These are phyloP conservation scores for Colletotrichum euphorbiae DNA, from an alignment of 2,329 filamentous ascomycete genomes.

Conservation along the genomic window DNA sequence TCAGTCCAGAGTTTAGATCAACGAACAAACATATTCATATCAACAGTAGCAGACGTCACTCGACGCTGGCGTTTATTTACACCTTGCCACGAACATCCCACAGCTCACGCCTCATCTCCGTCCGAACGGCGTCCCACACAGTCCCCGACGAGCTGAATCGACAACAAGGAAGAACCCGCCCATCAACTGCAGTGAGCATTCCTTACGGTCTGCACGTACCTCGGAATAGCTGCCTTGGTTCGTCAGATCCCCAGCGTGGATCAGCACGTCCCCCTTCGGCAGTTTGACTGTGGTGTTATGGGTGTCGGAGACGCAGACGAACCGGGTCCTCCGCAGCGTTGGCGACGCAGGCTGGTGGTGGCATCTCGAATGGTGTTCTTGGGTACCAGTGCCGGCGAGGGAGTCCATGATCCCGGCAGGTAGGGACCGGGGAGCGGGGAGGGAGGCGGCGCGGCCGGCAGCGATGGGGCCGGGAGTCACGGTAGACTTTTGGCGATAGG, in stretches of 20 bases:
- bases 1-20: neutral
- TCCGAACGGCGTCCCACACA: slow-evolving; percentile 22
- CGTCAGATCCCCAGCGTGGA: slow-evolving; percentile 82
- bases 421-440: slow-evolving; percentile 9
- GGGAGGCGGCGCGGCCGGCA: slow-evolving; percentile 2
- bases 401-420: slow-evolving; percentile 22
- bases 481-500: neutral
- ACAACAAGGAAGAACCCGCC: slow-evolving; percentile 14
- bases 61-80: slow-evolving; percentile 11
- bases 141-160: neutral
- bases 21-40: neutral
- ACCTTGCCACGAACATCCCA: slow-evolving; percentile 24
- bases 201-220: slow-evolving; percentile 46
- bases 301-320: slow-evolving; percentile 83
- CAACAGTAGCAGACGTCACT: neutral
- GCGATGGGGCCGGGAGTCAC: neutral
- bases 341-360: slow-evolving; percentile 10
- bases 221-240: slow-evolving; percentile 75
- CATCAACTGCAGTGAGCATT: neutral
- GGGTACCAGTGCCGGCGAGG: neutral
- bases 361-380: neutral
- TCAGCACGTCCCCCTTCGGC: slow-evolving; percentile 78
- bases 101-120: slow-evolving; percentile 11
- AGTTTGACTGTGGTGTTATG: slow-evolving; percentile 75
- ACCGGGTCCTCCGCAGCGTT: slow-evolving; percentile 64